phyloP scores from a whole-genome alignment of 2,329 filamentous ascomycete genomes.

The Dactylellina drechsleri region DNA sequence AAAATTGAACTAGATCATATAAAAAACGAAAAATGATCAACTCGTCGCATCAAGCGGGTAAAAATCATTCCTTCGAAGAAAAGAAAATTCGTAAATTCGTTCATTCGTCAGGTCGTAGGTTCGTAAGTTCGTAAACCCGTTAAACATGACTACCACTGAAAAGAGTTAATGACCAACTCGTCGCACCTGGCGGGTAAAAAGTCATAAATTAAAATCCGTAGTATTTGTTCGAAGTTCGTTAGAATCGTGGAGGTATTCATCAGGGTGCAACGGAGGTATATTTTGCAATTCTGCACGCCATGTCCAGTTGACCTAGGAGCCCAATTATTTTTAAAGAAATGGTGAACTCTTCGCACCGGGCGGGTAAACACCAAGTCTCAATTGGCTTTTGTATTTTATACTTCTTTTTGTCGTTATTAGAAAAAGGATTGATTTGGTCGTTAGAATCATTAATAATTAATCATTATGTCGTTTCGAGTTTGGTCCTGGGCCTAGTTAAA shows the following conservation, averaged over 20 bases:
- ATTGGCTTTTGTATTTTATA: neutral
- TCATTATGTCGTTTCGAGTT: neutral
- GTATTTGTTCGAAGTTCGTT: too few species aligned
- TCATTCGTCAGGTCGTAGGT: neutral
- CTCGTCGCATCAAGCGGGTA: constrained; percentile 19
- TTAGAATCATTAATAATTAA: neutral
- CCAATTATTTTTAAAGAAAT: neutral
- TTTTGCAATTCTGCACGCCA: too few species aligned
- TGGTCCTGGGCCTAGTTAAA: constrained; percentile 2
- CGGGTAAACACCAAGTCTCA: constrained; percentile 17
- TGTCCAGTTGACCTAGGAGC: too few species aligned
- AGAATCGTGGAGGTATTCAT: too few species aligned
- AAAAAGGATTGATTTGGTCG: too few species aligned
- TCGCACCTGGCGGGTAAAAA: constrained; percentile 10
- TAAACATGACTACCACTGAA: neutral
- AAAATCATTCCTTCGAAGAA: constrained; percentile 2
- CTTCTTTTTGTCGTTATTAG: too few species aligned
- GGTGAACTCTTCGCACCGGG: constrained; percentile 12
- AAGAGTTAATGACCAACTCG: neutral
- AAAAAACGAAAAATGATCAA: constrained; percentile 13
- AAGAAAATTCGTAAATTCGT: neutral
- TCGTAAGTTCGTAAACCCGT: neutral
- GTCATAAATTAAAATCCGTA: too few species aligned
- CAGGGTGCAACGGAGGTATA: too few species aligned
- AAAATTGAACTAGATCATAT: neutral